Conservation (phyloP, 2,329 filamentous ascomycete species). For the Xylariales sp. region DNA sequence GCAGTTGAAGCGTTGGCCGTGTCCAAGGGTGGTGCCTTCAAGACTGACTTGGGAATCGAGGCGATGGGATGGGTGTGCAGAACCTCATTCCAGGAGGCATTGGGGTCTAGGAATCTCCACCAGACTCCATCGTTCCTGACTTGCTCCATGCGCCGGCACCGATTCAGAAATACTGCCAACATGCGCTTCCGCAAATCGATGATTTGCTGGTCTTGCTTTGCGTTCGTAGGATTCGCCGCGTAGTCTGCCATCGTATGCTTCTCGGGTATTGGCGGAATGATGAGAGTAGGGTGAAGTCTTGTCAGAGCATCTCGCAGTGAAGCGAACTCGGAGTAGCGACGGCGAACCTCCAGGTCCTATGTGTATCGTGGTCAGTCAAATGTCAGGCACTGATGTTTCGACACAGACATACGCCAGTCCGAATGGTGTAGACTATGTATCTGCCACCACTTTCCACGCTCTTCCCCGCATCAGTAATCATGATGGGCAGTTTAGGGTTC, state of each 20-base stretch:
- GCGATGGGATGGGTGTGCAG: constrained; percentile 84
- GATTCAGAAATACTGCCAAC: constrained; percentile 90
- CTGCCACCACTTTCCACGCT: constrained; percentile 85
- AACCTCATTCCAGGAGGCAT: constrained; percentile 98
- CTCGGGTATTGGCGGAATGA: constrained; percentile 95
- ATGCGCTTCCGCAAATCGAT: constrained; percentile 97
- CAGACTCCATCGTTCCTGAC: constrained; percentile 90
- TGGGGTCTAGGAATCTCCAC: constrained; percentile 97
- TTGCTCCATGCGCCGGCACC: constrained; percentile 88
- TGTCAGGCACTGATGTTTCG: not conserved
- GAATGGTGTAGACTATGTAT: constrained; percentile 96
- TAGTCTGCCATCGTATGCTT: constrained; percentile 99
- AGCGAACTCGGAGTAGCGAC: constrained; percentile 94
- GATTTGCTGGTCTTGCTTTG: constrained; percentile 94
- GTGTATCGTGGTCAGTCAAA: constrained; percentile 8
- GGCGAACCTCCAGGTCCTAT: constrained; percentile 89
- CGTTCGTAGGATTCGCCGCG: constrained; percentile 93
- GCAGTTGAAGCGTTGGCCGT: constrained; percentile 86
- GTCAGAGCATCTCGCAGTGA: constrained; percentile 85
- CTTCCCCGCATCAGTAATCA: constrained; percentile 94
- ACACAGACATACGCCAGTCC: constrained; percentile 68
- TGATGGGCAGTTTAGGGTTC: constrained; percentile 80
- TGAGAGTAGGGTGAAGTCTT: constrained; percentile 86
- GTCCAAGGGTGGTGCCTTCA: constrained; percentile 93
- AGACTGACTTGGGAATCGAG: constrained; percentile 86